Evolutionary conservation across 2,329 filamentous ascomycete species (phyloP), one percentile per base, ranked within the genome.

Genomic region (Cercospora sesami): DNA sequence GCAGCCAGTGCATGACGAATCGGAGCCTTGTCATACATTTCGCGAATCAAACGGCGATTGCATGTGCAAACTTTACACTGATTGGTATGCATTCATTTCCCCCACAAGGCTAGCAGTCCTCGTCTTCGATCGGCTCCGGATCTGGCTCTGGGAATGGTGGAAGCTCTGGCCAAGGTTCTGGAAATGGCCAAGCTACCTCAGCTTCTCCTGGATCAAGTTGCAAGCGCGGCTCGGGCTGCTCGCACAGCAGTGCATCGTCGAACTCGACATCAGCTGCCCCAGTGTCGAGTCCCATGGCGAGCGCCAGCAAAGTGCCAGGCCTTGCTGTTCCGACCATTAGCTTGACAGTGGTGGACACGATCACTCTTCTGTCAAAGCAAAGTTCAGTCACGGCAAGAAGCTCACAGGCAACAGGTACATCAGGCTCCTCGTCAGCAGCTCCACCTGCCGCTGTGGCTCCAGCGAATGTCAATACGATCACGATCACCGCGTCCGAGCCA

Each of bases 1-100:
- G 66, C 53, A 23, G 42, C 14, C 66, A 68, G 58, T 68, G 66
- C 30, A 68, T 68, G 66, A 64, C 58, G 23, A 83, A 85, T 73
- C 80, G 83, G 53, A 85, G 83, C 58, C 75, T 88, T 65, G 86
- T 88, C 51, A 76, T 89, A 48, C 86, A 88, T 72, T 79, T 78
- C 58, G 76, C 81, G 61, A 85, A 87, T 77, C 82, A 81, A 71
- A 85, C 83, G 7, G 82, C 84, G 69, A 80, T 88, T 73, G 82
- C 83, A 31, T 89, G 86, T 79, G 86, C 83, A 67, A 87, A 87
- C 77, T 87, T 88, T 75, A 77, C 72, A 8, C 62, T 73, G 18
- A 68, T 69, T 48, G 67, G 73, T 63, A 70, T 68, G 60, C 55
- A 63, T n/a, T 33, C 64, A 18, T 69, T 64, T 67, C 64, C 64